Evolutionary conservation across 2,329 filamentous ascomycete genomes (phyloP), one percentile per base, ranked within the genome.

Genomic region (Hypocrella siamensis): DNA sequence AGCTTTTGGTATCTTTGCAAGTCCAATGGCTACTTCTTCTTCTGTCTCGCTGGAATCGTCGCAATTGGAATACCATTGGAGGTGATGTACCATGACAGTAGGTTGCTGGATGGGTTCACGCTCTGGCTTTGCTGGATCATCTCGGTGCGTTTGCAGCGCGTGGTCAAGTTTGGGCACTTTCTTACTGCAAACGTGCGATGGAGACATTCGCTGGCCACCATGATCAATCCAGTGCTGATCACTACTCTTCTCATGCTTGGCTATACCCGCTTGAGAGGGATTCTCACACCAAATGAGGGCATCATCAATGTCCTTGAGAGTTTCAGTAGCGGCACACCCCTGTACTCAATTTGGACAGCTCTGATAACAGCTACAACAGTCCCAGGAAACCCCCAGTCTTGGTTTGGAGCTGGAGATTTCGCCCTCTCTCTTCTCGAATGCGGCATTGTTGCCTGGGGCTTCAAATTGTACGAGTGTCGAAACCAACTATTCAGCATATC

Each of bases 401-500:
- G 52, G 48, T 57, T 60, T 31, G 62, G 61, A 3, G 63, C 64
- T 0, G 65, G 65, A 7, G 64, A 68, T 36, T 44, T 58, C 4
- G 64, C 65, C 0, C 50, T 60, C 2, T 60, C 62, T 0, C 44
- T 68, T 3, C 60, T 69, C 3, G 61, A 67, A 41, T 56, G 60
- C 4, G 65, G 64, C 9, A 64, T 69, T 17, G 52, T 67, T 3
- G 52, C 58, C 4, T 69, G 65, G 65, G 65, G 65, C 0, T 58
- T 69, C 39, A 69, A 68, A 45, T 51, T 69, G 4, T 65, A 60
- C 40, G 62, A 66, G 38, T 65, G 61, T 44, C 60, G 63, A 4
- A 38, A 40, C 3, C 60, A 63, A 31, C 50, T 69, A 2, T 52
- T 61, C 28, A 65, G 60, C 16, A 40, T 51, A 1, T 54, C 54